These are phyloP conservation scores for Rhynchospora tenuis DNA, from an alignment of 176 grass and related monocot genomes.

Conservation along the genomic window DNA sequence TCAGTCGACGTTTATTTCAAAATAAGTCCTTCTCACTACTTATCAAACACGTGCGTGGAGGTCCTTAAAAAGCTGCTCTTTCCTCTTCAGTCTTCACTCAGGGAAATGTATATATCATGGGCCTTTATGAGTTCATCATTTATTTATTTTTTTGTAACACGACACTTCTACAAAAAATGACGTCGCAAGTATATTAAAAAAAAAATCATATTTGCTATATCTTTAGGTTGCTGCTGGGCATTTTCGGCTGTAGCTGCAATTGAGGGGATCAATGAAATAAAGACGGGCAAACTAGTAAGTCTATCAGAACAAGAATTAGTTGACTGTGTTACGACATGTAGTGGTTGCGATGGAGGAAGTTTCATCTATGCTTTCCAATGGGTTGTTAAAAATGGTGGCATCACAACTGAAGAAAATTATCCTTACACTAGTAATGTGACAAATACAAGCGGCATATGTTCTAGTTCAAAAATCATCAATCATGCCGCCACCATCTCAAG, in stretches of 20 bases:
- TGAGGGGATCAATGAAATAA: conserved; percentile 58
- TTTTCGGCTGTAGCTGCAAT: conserved; percentile 61
- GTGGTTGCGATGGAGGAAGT: conserved; percentile 53
- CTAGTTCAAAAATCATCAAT: conserved; percentile 21
- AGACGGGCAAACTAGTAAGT: conserved; percentile 36
- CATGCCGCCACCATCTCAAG: conserved; percentile 30
- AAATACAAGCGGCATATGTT: conserved; percentile 20
- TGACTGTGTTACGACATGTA: conserved; percentile 33
- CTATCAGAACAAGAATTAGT: conserved; percentile 75
- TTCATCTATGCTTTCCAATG: conserved; percentile 37
- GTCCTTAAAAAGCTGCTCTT: too few relatives aligned
- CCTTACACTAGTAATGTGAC: conserved; percentile 34
- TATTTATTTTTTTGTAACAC: too few relatives aligned
- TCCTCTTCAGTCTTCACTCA: too few relatives aligned
- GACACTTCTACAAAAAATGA: too few relatives aligned
- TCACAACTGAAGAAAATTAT: conserved; percentile 45
- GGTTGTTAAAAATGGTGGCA: conserved; percentile 39
- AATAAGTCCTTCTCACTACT: too few relatives aligned
- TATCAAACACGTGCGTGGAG: too few relatives aligned
- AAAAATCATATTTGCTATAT: too few relatives aligned
- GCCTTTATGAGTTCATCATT: too few relatives aligned
- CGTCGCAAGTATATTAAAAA: too few relatives aligned
- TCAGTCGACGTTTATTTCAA: too few relatives aligned
- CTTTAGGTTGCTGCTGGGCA: conserved; percentile 56
- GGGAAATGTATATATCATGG: too few relatives aligned